A percentile compares a stretch with the other conserved stretches of the same genome.
Evolutionary conservation across 768 basidiomycete species (phyloP).

Genomic region (Calocera viscosa): DNA sequence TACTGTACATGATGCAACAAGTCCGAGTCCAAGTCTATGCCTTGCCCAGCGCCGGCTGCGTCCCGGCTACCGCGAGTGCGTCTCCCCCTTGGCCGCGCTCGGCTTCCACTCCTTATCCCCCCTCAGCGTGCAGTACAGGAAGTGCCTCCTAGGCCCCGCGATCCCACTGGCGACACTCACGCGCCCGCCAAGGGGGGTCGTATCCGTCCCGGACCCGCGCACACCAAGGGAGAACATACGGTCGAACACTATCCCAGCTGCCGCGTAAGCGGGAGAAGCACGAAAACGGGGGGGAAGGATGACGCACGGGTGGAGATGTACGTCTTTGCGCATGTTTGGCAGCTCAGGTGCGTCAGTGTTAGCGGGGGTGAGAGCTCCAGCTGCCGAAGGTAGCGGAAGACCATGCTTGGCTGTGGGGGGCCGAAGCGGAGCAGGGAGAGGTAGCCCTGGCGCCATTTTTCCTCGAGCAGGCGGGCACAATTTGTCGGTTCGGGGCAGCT

Average conservation of each 20-base stretch:
- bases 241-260: conserved; percentile 54
- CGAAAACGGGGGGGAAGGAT: neutral
- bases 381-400: conserved; percentile 79
- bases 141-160: conserved; percentile 67
- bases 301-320: conserved; percentile 71
- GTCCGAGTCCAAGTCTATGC: too few species aligned
- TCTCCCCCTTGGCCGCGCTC: neutral
- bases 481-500: conserved; percentile 68
- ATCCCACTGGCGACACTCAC: conserved; percentile 54
- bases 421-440: conserved; percentile 78
- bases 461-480: conserved; percentile 77
- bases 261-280: neutral
- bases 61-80: neutral
- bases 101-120: conserved; percentile 22
- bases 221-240: conserved; percentile 79
- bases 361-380: conserved; percentile 85
- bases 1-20: too few species aligned
- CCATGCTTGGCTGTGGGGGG: conserved; percentile 82
- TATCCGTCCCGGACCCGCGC: conserved; percentile 59
- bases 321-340: conserved; percentile 79
- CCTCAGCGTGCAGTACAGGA: conserved; percentile 67
- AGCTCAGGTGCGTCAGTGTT: conserved; percentile 70
- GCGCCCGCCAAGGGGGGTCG: conserved; percentile 47
- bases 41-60: too few species aligned
- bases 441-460: conserved; percentile 88